phyloP scores from a whole-genome alignment of 805 yeast species.

The Limtongozyma cylindracea region DNA sequence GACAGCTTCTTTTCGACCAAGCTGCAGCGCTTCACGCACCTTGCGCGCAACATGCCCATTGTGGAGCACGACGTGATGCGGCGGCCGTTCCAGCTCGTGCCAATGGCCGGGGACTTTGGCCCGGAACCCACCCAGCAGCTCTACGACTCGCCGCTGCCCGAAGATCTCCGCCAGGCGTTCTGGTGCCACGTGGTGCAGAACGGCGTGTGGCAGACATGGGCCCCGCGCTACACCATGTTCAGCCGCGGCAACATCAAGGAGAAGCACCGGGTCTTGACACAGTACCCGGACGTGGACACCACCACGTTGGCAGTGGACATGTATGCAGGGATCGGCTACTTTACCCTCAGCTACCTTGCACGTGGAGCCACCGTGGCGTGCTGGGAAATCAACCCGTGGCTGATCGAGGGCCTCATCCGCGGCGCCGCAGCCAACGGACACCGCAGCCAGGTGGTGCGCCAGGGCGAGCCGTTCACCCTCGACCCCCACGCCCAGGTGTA shows the following conservation, averaged over 20 bases:
- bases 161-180: slow-evolving; percentile 25
- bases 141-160: slow-evolving; percentile 3
- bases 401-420: slow-evolving; percentile 38
- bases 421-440: slow-evolving; percentile 24
- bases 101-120: slow-evolving; percentile 47
- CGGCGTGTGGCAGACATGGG: slow-evolving; percentile 61
- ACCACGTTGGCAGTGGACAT: slow-evolving; percentile 27
- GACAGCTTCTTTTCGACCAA: slow-evolving; percentile 1
- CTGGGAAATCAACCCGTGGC: slow-evolving; percentile 79
- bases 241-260: slow-evolving; percentile 73
- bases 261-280: slow-evolving; percentile 34
- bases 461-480: slow-evolving; percentile 1
- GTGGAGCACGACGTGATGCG: slow-evolving; percentile 26
- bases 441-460: slow-evolving; percentile 1
- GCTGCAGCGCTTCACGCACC: slow-evolving; percentile 17
- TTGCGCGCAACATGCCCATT: slow-evolving; percentile 55
- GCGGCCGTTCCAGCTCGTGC: slow-evolving; percentile 32
- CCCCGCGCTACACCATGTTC: slow-evolving; percentile 71
- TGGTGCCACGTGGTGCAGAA: slow-evolving; percentile 58
- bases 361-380: slow-evolving; percentile 32
- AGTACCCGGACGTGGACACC: slow-evolving; percentile 1
- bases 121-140: slow-evolving; percentile 7
- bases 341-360: slow-evolving; percentile 39
- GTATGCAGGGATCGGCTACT: slow-evolving; percentile 75
- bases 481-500: slow-evolving; percentile 9